phyloP scores from a whole-genome alignment of 1,284 basidiomycete genomes.

The Dichomitus squalens region DNA sequence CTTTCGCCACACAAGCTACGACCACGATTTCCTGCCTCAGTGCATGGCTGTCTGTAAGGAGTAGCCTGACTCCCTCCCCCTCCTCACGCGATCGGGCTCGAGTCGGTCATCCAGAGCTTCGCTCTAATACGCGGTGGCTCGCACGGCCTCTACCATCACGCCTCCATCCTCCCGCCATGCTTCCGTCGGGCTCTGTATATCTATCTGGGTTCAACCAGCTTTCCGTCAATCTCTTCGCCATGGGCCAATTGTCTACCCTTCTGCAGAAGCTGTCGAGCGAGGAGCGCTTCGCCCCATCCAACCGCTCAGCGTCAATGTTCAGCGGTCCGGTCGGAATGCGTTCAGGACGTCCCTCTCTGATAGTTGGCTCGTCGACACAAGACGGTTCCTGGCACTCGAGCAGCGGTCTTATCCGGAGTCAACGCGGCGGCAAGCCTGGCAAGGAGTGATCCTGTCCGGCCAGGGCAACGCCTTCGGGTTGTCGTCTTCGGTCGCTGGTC shows the following conservation, averaged over 20 bases:
- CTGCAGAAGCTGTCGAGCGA: constrained; percentile 70
- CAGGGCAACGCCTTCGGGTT: constrained; percentile 21
- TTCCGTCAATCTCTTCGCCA: constrained; percentile 50
- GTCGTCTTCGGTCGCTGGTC: constrained; percentile 23
- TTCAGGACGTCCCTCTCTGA: constrained; percentile 54
- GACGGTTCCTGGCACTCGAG: constrained; percentile 59
- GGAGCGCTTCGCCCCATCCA: constrained; percentile 65
- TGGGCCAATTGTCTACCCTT: constrained; percentile 80
- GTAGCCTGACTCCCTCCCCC: constrained; percentile 91
- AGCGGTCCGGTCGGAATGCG: constrained; percentile 42
- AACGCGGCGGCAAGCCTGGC: constrained; percentile 66
- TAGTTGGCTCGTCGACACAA: constrained; percentile 79
- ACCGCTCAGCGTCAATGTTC: constrained; percentile 40
- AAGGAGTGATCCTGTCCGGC: constrained; percentile 43
- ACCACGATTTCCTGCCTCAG: constrained; percentile 96
- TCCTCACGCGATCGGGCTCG: constrained; percentile 90
- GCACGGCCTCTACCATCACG: constrained; percentile 43
- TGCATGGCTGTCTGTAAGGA: constrained; percentile 97
- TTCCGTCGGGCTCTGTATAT: constrained; percentile 61
- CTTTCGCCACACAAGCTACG: constrained; percentile 67
- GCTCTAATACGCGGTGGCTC: constrained; percentile 65
- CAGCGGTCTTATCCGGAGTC: constrained; percentile 68
- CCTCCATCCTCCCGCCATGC: constrained; percentile 46
- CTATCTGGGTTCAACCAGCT: constrained; percentile 48
- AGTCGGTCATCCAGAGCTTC: constrained; percentile 67